Base-by-base conservation (phyloP, 2,329 filamentous ascomycete genomes). In the Fusarium sambucinum region DNA sequence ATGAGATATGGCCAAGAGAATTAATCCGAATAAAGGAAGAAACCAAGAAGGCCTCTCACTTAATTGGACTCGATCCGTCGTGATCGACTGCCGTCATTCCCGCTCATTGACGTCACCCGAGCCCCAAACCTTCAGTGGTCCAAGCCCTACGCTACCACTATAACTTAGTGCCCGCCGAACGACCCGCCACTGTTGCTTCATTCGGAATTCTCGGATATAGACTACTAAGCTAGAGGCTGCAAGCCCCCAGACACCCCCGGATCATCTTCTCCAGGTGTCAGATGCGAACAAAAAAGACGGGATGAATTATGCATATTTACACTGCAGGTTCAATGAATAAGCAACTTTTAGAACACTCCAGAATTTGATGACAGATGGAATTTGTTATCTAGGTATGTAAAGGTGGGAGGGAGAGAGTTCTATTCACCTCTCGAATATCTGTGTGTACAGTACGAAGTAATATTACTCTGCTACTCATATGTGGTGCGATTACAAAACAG, bases 31-130 rank as follows among this genome's bases (percentile, higher is more conserved):
- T 64, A 41, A 50, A 67, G 65, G 29, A 51, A 40, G 47, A 51
- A 51, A 40, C 52, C 52, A 59, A 63, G 57, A 63, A 46, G 11
- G 30, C 33, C 33, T 35, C 52, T 42, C 25, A 21, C 21, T 47
- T 47, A 44, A 40, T 59, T 38, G 61, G 56, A 50, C 48, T 33
- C 29, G 37, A 67, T 63, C 47, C 57, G 38, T n/a, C 61, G 52
- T 52, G 66, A 69, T 69, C 66, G 46, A 47, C 66, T 55, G 57
- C 66, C 66, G 66, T 67, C 37, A 58, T 62, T 67, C 57, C 66
- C 50, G 62, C 51, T 55, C 50, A 69, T 56, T 71, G 64, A 70
- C 68, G 68, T 70, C 68, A 71, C 64, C 32, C n/a, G 16, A 25
- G 23, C 32, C 35, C 29, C 29, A 25, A 37, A 30, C 40, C 29